Conservation (phyloP, 2,329 filamentous ascomycete genomes). For the Pseudogymnoascus sp. region DNA sequence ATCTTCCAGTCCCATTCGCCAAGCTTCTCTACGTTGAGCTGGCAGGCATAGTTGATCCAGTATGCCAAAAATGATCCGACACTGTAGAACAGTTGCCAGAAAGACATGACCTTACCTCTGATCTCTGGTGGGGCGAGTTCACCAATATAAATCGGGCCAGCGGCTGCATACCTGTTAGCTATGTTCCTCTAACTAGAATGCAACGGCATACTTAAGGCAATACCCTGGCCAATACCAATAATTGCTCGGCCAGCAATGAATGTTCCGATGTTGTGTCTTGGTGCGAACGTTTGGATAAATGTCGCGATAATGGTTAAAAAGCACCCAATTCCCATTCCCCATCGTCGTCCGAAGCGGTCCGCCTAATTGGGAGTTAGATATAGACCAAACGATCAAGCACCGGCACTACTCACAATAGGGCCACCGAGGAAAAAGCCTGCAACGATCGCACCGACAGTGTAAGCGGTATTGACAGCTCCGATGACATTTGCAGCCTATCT, state of each 20-base stretch:
- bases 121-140: slow-evolving; percentile 59
- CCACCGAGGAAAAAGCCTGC: slow-evolving; percentile 64
- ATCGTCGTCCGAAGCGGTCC: slow-evolving; percentile 54
- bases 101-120: slow-evolving; percentile 60
- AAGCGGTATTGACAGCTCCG: slow-evolving; percentile 58
- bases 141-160: slow-evolving; percentile 65
- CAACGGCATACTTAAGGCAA: slow-evolving; percentile 49
- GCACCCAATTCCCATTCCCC: slow-evolving; percentile 59
- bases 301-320: slow-evolving; percentile 60
- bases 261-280: slow-evolving; percentile 51
- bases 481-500: slow-evolving; percentile 35
- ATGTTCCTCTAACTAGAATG: background rate
- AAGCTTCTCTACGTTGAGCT: slow-evolving; percentile 45
- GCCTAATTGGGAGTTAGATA: slow-evolving; percentile 27
- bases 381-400: background rate
- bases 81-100: slow-evolving; percentile 63
- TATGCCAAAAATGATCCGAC: slow-evolving; percentile 60
- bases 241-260: slow-evolving; percentile 64
- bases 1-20: slow-evolving; percentile 69
- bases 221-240: slow-evolving; percentile 63
- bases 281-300: slow-evolving; percentile 61
- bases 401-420: slow-evolving; percentile 39
- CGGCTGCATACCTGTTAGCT: slow-evolving; percentile 35
- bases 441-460: slow-evolving; percentile 64
- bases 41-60: slow-evolving; percentile 58